A percentile compares a stretch with the other conserved stretches of the same genome.
phyloP scores from a whole-genome alignment of 2,329 filamentous ascomycete genomes.

The Fusarium virguliforme region DNA sequence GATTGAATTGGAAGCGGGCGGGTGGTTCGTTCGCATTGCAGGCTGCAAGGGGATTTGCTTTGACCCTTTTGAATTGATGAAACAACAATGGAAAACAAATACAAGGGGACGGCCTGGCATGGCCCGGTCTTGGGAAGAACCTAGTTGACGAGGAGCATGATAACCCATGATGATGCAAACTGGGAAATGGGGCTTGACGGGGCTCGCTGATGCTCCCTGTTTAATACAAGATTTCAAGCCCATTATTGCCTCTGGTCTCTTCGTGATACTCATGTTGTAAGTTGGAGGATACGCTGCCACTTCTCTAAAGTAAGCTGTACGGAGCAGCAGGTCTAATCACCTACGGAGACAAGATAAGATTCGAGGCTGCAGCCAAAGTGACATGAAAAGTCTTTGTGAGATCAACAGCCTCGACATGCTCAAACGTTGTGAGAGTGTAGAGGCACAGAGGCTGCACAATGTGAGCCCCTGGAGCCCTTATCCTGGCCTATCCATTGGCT shows the following conservation, averaged over 20 bases:
- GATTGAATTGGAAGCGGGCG: constrained; percentile 48
- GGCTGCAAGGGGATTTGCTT: constrained; percentile 43
- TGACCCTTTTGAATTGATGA: constrained; percentile 49
- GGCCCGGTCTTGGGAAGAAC: constrained; percentile 43
- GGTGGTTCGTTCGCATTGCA: constrained; percentile 38
- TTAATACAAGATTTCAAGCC: constrained; percentile 44
- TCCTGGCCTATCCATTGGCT: neutral
- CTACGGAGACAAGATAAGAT: too few relatives aligned
- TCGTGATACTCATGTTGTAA: neutral
- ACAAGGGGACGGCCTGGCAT: constrained; percentile 45
- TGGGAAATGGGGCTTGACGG: constrained; percentile 42
- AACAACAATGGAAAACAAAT: constrained; percentile 22
- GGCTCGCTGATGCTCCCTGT: constrained; percentile 16
- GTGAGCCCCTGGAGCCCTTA: neutral
- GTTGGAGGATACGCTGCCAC: too few relatives aligned
- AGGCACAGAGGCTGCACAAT: neutral
- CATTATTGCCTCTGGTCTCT: neutral
- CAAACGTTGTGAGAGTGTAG: neutral
- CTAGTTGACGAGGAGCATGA: constrained; percentile 45
- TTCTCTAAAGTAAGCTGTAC: too few relatives aligned
- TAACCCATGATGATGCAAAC: constrained; percentile 33
- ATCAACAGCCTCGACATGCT: neutral
- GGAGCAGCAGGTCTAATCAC: too few relatives aligned
- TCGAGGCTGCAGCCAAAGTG: neutral
- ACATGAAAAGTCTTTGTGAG: too few relatives aligned